Conservation (phyloP, 495 filamentous ascomycete species). For the Neurospora sp. region DNA sequence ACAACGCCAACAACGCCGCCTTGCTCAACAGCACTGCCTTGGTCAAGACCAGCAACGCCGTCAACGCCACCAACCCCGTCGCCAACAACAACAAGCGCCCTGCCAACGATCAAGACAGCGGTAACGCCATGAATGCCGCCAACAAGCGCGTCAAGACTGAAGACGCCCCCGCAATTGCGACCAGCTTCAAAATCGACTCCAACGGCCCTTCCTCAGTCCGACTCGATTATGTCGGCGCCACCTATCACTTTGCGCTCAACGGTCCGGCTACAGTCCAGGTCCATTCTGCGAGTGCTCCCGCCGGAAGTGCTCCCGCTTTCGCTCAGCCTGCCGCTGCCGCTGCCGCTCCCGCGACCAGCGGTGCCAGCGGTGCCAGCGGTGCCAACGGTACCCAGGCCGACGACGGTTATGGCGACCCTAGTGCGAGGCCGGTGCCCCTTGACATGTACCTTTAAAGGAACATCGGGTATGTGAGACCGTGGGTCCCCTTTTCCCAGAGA, state of each 20-base stretch:
- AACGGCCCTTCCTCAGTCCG: no score
- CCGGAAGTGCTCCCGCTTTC: not conserved
- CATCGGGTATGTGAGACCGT: not conserved
- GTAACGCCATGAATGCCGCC: not conserved
- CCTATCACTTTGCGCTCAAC: no score
- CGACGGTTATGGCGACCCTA: not conserved
- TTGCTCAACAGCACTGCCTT: not conserved
- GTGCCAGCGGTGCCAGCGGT: not conserved
- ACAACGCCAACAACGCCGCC: not conserved
- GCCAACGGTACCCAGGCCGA: not conserved
- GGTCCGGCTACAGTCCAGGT: not conserved
- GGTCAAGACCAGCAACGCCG: no score
- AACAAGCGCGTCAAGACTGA: not conserved
- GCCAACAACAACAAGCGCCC: not conserved
- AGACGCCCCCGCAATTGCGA: not conserved
- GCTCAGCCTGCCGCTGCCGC: not conserved
- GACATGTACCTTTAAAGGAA: not conserved
- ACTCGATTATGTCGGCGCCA: no score
- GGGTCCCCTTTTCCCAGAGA: not conserved
- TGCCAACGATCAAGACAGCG: not conserved
- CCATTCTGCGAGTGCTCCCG: not conserved
- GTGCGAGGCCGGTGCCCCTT: not conserved
- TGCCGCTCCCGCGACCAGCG: not conserved
- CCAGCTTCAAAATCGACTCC: not conserved
- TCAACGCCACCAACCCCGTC: not conserved